Evolutionary conservation across 2,329 filamentous ascomycete genomes (phyloP).

Genomic region (Lachnellula occidentalis): DNA sequence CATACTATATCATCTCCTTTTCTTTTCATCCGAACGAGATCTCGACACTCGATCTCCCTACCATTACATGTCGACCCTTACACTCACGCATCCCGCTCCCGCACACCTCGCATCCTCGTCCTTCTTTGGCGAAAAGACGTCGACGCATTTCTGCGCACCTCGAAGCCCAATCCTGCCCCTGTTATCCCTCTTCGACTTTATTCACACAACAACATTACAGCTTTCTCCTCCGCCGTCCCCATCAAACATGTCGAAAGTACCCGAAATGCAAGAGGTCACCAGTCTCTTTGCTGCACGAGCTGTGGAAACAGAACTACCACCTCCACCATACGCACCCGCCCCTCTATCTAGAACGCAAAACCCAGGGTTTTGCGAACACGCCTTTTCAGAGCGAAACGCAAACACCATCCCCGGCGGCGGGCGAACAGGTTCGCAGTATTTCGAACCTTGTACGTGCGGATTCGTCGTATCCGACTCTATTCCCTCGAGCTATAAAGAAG

Average conservation of each 20-base stretch:
- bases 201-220: background rate
- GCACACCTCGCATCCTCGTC: background rate
- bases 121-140: background rate
- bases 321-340: conserved; percentile 5
- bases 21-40: background rate
- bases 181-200: background rate
- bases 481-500: conserved; percentile 15
- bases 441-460: conserved; percentile 18
- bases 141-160: background rate
- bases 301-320: background rate
- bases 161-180: background rate
- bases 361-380: conserved; percentile 24
- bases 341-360: conserved; percentile 6
- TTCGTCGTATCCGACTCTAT: conserved; percentile 16
- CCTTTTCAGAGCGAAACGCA: conserved; percentile 20
- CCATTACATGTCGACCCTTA: background rate
- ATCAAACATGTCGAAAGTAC: background rate
- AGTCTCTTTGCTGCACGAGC: background rate
- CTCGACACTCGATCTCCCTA: background rate
- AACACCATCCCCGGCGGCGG: conserved; percentile 21
- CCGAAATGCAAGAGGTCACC: background rate
- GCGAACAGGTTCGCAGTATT: conserved; percentile 19
- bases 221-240: background rate
- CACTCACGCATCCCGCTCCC: background rate
- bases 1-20: background rate